Conservation (phyloP, 805 yeast species). For the Spathaspora girioi region DNA sequence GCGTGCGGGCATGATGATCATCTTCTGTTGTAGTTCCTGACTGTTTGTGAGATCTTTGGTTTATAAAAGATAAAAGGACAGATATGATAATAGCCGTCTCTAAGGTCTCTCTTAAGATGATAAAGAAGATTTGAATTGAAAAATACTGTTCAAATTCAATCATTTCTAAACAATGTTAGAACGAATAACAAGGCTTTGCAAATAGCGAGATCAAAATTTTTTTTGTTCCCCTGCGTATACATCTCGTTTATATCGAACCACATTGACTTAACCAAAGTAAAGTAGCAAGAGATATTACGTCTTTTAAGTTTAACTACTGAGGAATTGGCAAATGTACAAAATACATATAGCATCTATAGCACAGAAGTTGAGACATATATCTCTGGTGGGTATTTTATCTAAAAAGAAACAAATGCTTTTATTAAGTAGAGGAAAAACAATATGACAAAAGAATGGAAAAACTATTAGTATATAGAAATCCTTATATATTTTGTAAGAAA, state of each 20-base stretch:
- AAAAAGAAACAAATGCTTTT: not conserved
- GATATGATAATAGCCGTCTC: constrained; percentile 73
- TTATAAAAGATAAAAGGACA: constrained; percentile 69
- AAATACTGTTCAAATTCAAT: constrained; percentile 41
- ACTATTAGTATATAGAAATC: not conserved
- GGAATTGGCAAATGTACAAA: too few species aligned
- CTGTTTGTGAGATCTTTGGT: constrained; percentile 42
- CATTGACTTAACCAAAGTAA: too few species aligned
- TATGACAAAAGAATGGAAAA: not conserved
- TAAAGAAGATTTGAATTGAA: constrained; percentile 73
- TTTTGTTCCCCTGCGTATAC: too few species aligned
- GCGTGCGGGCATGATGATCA: not conserved
- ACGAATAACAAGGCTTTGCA: not conserved
- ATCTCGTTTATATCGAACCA: too few species aligned
- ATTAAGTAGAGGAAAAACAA: not conserved
- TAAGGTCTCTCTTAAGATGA: constrained; percentile 67
- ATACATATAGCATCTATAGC: too few species aligned
- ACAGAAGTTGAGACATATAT: too few species aligned
- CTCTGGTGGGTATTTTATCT: too few species aligned
- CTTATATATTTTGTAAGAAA: too few species aligned
- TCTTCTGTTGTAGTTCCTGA: not conserved
- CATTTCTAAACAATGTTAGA: constrained; percentile 5
- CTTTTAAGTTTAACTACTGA: too few species aligned
- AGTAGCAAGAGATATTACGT: too few species aligned
- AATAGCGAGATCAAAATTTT: not conserved